Base-by-base conservation (phyloP, 106 monocot species). In the Narthecium ossifragum region DNA sequence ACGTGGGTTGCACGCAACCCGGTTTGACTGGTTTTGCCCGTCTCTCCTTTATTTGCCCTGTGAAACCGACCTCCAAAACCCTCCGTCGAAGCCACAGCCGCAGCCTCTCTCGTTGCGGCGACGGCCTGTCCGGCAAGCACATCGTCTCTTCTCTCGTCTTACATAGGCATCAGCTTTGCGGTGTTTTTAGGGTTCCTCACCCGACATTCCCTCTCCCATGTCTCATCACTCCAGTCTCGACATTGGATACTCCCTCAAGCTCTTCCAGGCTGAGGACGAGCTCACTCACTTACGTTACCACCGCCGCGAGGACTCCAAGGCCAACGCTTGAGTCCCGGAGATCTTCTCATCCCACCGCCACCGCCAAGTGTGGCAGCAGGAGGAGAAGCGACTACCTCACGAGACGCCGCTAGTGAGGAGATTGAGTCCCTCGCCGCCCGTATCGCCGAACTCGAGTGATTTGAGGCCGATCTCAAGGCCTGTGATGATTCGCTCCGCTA, bases 301-400 rank as follows among this genome's bases (percentile, higher is more conserved):
- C 8, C 69, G 86, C 14, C 68, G 66, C 55, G 96, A 96, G 73
- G 96, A 90, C 69, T 81, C 78, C 40, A 79, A 77, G 61, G 96
- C 96, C 26, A 96, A 96, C 53, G 96, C 96, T 13, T 79, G 96
- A 11, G 96, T 88, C 12, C 86, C 79, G 27, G 96, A 96, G 78
- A 96, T 96, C 70, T 90, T 96, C 65, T 86, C 96, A 30, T 68
- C 80, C 54, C 96, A 96, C 71, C 73, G 90, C 48, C 73, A 61
- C 63, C n/a, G n/a, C n/a, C n/a, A n/a, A n/a, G 70, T 59, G 23
- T 96, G 96, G 90, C 86, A 80, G 65, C 62, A 74, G 51, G 80
- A 83, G 55, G 86, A 90, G 76, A 53, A 45, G 54, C 70, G 86
- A 24, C 78, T 96, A 26, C 55, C 78, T 39, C 41, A 34, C 23